Evolutionary conservation across 805 yeast genomes (phyloP).

Genomic region (Jamesozyma piceae): DNA sequence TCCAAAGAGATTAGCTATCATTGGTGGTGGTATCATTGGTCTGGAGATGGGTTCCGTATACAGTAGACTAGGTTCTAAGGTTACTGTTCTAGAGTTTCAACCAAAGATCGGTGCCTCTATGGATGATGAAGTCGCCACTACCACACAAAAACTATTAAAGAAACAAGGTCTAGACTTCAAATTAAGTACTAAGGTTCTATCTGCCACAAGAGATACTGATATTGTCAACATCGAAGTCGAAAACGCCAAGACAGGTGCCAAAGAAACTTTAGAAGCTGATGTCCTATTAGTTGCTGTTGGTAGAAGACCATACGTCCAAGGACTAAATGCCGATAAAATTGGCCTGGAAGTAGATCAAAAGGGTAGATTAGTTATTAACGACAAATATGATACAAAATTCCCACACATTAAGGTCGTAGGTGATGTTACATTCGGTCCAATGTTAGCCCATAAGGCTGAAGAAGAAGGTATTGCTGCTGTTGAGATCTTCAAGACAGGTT

Average conservation of each 20-base stretch:
- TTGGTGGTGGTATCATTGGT: constrained; percentile 99
- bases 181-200: constrained; percentile 81
- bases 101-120: constrained; percentile 93
- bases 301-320: constrained; percentile 93
- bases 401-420: constrained; percentile 96
- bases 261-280: constrained; percentile 75
- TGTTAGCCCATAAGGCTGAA: constrained; percentile 99
- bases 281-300: constrained; percentile 95
- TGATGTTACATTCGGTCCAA: constrained; percentile 96
- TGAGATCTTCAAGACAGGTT: constrained; percentile 85
- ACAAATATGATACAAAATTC: constrained; percentile 83
- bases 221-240: constrained; percentile 80
- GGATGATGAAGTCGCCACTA: constrained; percentile 91
- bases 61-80: constrained; percentile 90
- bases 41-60: constrained; percentile 98
- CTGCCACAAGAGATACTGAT: constrained; percentile 85
- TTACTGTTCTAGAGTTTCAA: constrained; percentile 87
- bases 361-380: constrained; percentile 91
- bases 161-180: constrained; percentile 95
- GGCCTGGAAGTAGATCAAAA: constrained; percentile 86
- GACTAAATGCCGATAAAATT: constrained; percentile 76
- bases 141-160: constrained; percentile 77
- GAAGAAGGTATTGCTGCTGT: constrained; percentile 99
- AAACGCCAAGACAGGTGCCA: constrained; percentile 76
- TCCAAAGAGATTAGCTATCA: constrained; percentile 85